phyloP scores from a whole-genome alignment of 2,329 filamentous ascomycete species.

The Hymenoscyphus infarciens region DNA sequence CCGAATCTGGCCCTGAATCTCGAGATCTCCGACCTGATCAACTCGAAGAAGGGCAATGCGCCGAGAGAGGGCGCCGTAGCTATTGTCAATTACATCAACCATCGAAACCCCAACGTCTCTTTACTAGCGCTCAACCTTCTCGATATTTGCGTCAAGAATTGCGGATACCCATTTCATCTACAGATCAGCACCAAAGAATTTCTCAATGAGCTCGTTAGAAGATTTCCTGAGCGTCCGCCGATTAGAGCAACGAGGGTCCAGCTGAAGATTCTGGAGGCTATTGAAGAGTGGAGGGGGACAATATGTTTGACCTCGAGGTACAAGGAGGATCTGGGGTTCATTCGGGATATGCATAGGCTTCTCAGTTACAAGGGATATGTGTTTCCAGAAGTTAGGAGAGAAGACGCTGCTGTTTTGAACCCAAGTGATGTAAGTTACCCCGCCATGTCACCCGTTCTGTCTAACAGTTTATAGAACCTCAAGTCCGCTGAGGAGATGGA shows the following conservation, averaged over 20 bases:
- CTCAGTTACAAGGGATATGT: conserved; percentile 96
- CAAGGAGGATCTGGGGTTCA: conserved; percentile 94
- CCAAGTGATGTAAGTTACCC: conserved; percentile 80
- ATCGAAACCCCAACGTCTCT: conserved; percentile 93
- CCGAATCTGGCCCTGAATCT: conserved; percentile 94
- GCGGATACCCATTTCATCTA: conserved; percentile 96
- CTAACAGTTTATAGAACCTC: conserved; percentile 63
- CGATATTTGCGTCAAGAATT: conserved; percentile 99
- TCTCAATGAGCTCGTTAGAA: conserved; percentile 92
- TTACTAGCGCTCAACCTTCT: conserved; percentile 86
- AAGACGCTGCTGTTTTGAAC: conserved; percentile 95
- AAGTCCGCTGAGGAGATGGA: conserved; percentile 99
- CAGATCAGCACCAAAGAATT: conserved; percentile 99
- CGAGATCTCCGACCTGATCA: conserved; percentile 94
- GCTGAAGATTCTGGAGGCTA: conserved; percentile 86
- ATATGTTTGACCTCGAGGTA: conserved; percentile 98
- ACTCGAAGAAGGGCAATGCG: conserved; percentile 93
- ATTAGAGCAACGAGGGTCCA: conserved; percentile 84
- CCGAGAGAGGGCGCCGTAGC: conserved; percentile 91
- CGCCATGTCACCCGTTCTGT: conserved; percentile 4
- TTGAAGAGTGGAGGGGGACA: conserved; percentile 97
- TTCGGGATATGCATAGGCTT: conserved; percentile 94
- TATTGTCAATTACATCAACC: conserved; percentile 93
- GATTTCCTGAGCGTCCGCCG: conserved; percentile 91
- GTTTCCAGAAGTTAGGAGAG: conserved; percentile 86